Evolutionary conservation across 1,139 yeast species (phyloP).

Genomic region (Eremothecium sinecaudum): DNA sequence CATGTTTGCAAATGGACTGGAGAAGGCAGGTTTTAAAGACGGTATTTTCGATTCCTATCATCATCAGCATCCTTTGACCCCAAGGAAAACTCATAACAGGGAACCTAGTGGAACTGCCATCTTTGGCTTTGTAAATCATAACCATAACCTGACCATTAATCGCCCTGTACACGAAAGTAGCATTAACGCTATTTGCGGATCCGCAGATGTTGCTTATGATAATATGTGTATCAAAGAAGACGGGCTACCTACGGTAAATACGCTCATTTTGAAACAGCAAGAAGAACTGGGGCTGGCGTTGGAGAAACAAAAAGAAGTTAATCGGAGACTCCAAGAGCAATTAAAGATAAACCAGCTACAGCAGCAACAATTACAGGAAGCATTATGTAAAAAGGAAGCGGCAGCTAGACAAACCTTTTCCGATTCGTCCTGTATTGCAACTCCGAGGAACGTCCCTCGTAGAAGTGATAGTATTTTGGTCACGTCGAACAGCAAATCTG

Average conservation of each 20-base stretch:
- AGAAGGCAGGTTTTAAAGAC: constrained; percentile 4
- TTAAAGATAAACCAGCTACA: constrained; percentile 22
- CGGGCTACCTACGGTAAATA: constrained; percentile 8
- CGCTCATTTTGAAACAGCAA: constrained; percentile 24
- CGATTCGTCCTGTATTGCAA: neutral
- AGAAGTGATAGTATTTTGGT: constrained; percentile 7
- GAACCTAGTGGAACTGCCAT: constrained; percentile 53
- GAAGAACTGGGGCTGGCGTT: constrained; percentile 24
- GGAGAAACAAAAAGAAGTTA: constrained; percentile 27
- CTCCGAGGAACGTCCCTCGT: neutral
- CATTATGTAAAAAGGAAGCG: constrained; percentile 19
- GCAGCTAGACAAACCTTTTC: constrained; percentile 14
- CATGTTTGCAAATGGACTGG: constrained; percentile 5
- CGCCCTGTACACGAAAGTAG: neutral
- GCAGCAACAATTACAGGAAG: constrained; percentile 23
- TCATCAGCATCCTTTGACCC: neutral
- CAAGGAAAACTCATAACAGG: constrained; percentile 24
- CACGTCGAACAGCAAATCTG: constrained; percentile 26
- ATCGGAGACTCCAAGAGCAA: constrained; percentile 24
- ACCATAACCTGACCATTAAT: constrained; percentile 35
- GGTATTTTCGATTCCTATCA: neutral
- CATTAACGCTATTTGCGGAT: neutral
- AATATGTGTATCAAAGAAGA: constrained; percentile 2
- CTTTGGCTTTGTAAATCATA: constrained; percentile 51
- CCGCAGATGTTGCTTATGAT: neutral